Conservation (phyloP, 2,329 filamentous ascomycete species). For the Colletotrichum kahawae region DNA sequence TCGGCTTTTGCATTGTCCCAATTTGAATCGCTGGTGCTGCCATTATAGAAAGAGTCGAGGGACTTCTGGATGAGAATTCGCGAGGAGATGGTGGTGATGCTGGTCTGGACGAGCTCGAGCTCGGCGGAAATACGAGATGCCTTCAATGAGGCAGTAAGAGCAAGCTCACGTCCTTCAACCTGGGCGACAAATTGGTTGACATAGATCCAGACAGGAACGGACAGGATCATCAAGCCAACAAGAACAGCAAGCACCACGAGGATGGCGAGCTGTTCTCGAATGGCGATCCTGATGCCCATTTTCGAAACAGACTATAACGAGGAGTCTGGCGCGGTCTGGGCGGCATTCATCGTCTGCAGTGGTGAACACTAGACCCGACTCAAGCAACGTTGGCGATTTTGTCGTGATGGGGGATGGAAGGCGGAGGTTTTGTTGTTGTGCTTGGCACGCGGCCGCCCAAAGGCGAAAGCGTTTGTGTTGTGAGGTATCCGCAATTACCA, state of each 20-base stretch:
- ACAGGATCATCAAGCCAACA: conserved; percentile 76
- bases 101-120: conserved; percentile 79
- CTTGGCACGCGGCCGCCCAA: conserved; percentile 7
- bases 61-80: conserved; percentile 63
- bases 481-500: background rate
- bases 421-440: background rate
- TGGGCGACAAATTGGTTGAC: conserved; percentile 59
- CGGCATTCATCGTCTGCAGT: conserved; percentile 20
- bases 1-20: conserved; percentile 70
- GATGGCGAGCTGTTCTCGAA: conserved; percentile 83
- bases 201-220: conserved; percentile 74
- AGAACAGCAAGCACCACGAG: conserved; percentile 80
- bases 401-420: background rate
- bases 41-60: conserved; percentile 55
- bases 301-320: conserved; percentile 15
- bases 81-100: conserved; percentile 74
- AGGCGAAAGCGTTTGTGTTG: background rate
- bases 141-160: conserved; percentile 85
- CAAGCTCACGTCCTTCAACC: conserved; percentile 65
- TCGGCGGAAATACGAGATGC: conserved; percentile 81
- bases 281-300: conserved; percentile 77
- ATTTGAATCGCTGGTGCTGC: conserved; percentile 60
- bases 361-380: background rate
- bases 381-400: background rate
- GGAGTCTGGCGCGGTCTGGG: conserved; percentile 11